phyloP scores from a whole-genome alignment of 2,329 filamentous ascomycete species.

The Fusarium continuum region DNA sequence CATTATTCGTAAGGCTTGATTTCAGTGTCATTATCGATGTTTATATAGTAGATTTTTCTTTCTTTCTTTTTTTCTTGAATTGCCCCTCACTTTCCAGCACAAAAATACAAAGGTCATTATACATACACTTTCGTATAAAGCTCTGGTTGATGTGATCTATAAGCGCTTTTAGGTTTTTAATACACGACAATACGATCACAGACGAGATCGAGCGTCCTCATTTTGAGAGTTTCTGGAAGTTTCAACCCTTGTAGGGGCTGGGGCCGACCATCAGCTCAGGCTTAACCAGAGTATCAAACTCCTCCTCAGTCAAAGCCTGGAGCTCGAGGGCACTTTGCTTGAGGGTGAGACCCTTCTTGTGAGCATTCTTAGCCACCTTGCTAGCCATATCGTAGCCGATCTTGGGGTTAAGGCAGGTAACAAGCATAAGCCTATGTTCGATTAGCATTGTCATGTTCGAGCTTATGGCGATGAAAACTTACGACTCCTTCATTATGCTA shows the following conservation, averaged over 20 bases:
- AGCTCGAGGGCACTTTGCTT: conserved; percentile 96
- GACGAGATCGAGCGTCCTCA: neutral
- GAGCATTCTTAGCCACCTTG: conserved; percentile 97
- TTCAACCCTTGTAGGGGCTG: conserved; percentile 64
- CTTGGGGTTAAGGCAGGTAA: conserved; percentile 96
- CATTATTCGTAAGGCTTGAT: neutral
- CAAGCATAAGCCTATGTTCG: conserved; percentile 83
- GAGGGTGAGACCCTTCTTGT: conserved; percentile 95
- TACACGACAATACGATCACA: conserved; percentile 10
- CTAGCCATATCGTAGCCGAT: conserved; percentile 98
- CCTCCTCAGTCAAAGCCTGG: conserved; percentile 84
- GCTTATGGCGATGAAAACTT: conserved; percentile 50
- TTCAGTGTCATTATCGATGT: neutral
- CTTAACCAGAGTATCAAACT: conserved; percentile 88
- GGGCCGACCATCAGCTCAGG: conserved; percentile 97
- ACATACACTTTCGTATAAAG: neutral
- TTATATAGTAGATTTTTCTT: neutral
- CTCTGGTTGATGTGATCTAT: conserved; percentile 5
- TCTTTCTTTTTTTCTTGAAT: neutral
- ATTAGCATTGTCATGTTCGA: conserved; percentile 18
- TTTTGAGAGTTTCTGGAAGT: neutral
- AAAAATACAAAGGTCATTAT: neutral
- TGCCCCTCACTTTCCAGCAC: neutral
- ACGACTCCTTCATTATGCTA: conserved; percentile 93
- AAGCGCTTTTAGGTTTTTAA: conserved; percentile 16